Evolutionary conservation across 306 rosid genomes (phyloP), one percentile per base, ranked within the genome.

Genomic region (Clitoria ternatea): DNA sequence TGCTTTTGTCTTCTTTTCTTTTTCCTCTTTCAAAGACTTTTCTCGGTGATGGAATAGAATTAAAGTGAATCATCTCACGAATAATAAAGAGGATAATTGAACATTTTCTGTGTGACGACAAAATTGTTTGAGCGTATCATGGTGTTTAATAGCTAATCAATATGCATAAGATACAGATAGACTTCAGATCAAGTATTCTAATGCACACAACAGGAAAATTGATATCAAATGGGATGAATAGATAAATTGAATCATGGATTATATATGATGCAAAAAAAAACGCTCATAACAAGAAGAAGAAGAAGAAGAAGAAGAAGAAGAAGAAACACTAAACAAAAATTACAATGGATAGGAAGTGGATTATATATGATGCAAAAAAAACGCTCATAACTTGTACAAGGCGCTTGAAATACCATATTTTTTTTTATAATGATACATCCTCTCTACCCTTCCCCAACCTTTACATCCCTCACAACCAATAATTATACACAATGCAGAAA

Each of bases 371-470:
- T 17, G 77, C 35, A 8, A 73, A 74, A 74, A 71, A 78, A 33
- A 14, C 7, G 44, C 72, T 57, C 15, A 30, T 32, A 42, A 42
- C 20, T 50, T 7, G 32, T 12, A 42, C 13, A 40, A 12, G n/a
- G 66, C 69, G 26, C 73, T 52, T 69, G 39, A 66, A 82, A 78
- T 73, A 57, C 71, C 76, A 50, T 3, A 6, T 11, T 56, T 56
- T 15, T 11, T 56, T 56, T 15, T n/a, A 50, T 47, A 36, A 72
- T 47, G 24, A n/a, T 24, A 65, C 64, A 55, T 7, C 37, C 50
- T 62, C 30, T 54, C 62, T 71, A 77, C 11, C 22, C 13, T 3
- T 47, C 64, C 35, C 52, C 32, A 69, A 54, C 71, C 75, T 52
- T 69, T 73, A 61, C 70, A 61, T 44, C 32, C 37, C 62, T 39